phyloP scores from a whole-genome alignment of 129 eudicot genomes.

The Ambrosia artemisiifolia region DNA sequence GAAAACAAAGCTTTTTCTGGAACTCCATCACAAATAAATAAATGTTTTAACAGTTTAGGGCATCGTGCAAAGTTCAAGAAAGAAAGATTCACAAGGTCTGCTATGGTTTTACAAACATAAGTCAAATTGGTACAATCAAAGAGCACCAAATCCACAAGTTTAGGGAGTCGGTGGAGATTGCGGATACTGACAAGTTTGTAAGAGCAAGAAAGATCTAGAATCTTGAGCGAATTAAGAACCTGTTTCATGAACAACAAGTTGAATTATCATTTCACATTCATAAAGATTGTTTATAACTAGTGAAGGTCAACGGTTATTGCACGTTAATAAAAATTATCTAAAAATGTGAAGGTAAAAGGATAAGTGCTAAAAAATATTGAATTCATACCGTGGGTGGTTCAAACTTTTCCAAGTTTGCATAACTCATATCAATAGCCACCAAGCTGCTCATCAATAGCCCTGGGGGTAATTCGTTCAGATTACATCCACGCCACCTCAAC shows the following conservation, averaged over 20 bases:
- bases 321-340: too few species aligned
- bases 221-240: slow-evolving; percentile 25
- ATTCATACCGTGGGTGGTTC: slow-evolving; percentile 32
- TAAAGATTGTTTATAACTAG: background rate
- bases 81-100: slow-evolving; percentile 12
- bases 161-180: slow-evolving; percentile 23
- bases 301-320: too few species aligned
- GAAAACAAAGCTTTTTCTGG: background rate
- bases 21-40: background rate
- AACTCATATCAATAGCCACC: slow-evolving; percentile 29
- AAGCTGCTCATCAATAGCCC: slow-evolving; percentile 25
- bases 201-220: slow-evolving; percentile 32
- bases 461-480: slow-evolving; percentile 3
- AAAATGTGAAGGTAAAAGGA: background rate
- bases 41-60: background rate
- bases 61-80: background rate
- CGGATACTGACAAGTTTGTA: background rate
- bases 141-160: slow-evolving; percentile 8
- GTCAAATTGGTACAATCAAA: slow-evolving; percentile 14
- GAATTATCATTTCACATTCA: background rate
- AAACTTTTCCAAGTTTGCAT: slow-evolving; percentile 24
- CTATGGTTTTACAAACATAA: slow-evolving; percentile 28
- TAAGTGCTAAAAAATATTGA: background rate
- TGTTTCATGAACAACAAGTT: background rate
- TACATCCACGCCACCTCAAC: slow-evolving; percentile 35